A percentile compares a stretch with the other conserved stretches of the same genome.
Evolutionary conservation across 2,329 filamentous ascomycete species (phyloP).

Genomic region (Cercospora sp.): DNA sequence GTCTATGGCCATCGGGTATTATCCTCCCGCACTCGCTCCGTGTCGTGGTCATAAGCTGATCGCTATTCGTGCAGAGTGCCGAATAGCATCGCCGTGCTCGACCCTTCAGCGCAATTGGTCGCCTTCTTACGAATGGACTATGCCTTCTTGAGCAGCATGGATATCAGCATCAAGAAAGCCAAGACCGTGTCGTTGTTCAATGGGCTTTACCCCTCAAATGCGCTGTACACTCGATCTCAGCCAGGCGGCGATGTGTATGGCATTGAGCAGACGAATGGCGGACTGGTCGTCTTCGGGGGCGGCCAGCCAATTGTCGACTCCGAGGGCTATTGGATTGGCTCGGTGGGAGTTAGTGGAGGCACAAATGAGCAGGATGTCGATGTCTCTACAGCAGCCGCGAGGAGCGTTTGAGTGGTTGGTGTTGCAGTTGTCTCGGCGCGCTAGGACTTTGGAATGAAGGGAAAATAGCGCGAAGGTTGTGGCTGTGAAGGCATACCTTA

Average conservation of each 20-base stretch:
- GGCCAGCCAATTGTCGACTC: conserved; percentile 33
- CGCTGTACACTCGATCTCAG: conserved; percentile 30
- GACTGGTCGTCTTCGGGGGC: conserved; percentile 35
- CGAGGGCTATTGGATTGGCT: conserved; percentile 34
- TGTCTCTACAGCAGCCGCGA: conserved; percentile 10
- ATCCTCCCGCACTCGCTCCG: too few species aligned
- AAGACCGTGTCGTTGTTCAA: conserved; percentile 36
- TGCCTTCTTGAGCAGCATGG: conserved; percentile 33
- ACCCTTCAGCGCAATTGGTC: conserved; percentile 34
- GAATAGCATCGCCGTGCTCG: conserved; percentile 36
- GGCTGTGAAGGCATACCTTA: not conserved
- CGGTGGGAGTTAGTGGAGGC: conserved; percentile 36
- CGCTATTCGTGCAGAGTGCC: conserved; percentile 20
- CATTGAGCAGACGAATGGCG: conserved; percentile 35
- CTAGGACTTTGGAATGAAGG: not conserved
- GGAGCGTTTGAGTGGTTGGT: not conserved
- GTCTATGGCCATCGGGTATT: conserved; percentile 20
- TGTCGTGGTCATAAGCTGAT: conserved; percentile 1
- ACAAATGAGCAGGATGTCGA: conserved; percentile 33
- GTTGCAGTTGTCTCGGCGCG: not conserved
- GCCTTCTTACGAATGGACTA: conserved; percentile 39
- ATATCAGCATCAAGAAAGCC: conserved; percentile 37
- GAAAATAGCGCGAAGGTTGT: not conserved
- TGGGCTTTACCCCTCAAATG: conserved; percentile 33
- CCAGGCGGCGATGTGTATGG: conserved; percentile 29